phyloP scores from a whole-genome alignment of 2,329 filamentous ascomycete species.

The Cladophialophora bantiana region DNA sequence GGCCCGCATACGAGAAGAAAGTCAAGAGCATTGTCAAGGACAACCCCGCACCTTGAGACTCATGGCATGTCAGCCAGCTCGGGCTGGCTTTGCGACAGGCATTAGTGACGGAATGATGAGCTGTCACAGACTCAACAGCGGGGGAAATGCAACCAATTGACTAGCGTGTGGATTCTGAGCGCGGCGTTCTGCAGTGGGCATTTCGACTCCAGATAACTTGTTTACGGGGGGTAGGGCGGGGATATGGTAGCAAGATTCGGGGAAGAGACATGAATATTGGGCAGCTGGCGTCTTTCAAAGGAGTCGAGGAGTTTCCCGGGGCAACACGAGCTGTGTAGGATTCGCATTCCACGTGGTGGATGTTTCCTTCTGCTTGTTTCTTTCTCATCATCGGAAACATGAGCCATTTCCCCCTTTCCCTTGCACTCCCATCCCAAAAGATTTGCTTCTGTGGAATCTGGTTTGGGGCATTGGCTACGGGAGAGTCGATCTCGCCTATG shows the following conservation, averaged over 20 bases:
- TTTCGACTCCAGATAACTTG: constrained; percentile 7
- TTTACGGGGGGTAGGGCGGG: constrained; percentile 17
- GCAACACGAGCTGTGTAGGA: constrained; percentile 3
- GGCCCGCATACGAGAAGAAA: constrained; percentile 83
- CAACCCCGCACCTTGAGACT: constrained; percentile 70
- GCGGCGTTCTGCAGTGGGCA: constrained; percentile 24
- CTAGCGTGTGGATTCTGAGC: constrained; percentile 25
- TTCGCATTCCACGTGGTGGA: constrained; percentile 26
- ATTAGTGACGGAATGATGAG: constrained; percentile 21
- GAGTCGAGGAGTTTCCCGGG: not conserved
- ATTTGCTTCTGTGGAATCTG: constrained; percentile 10
- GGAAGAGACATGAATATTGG: not conserved
- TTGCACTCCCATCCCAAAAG: not conserved
- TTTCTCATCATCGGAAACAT: constrained; percentile 5
- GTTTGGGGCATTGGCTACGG: constrained; percentile 14
- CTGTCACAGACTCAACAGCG: constrained; percentile 15
- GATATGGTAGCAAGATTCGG: constrained; percentile 21
- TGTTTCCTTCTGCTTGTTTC: constrained; percentile 1
- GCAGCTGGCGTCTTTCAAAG: constrained; percentile 9
- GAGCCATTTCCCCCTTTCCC: constrained; percentile 1
- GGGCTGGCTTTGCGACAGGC: constrained; percentile 18
- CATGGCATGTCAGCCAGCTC: constrained; percentile 5
- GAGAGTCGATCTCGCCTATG: constrained; percentile 15
- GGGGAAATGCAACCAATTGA: constrained; percentile 17
- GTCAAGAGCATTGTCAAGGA: constrained; percentile 86